A percentile compares a stretch with the other conserved stretches of the same genome.
Evolutionary conservation across 140 eudicot genomes (phyloP).

Genomic region (Cichorium intybus): DNA sequence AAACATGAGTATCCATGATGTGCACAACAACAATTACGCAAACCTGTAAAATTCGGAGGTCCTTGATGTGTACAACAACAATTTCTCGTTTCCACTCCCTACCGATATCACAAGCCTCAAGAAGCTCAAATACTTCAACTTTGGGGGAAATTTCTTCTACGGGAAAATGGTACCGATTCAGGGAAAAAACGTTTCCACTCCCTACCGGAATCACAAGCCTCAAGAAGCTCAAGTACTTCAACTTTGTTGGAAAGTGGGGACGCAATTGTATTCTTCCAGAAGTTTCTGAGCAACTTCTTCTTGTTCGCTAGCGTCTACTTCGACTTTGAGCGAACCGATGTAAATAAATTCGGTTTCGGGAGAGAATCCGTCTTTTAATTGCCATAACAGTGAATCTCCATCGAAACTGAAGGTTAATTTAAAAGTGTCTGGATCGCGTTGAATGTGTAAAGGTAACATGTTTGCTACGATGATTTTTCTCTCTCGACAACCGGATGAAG

Average conservation of each 20-base stretch:
- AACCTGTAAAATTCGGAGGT: slow-evolving; percentile 52
- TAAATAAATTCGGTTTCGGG: slow-evolving; percentile 63
- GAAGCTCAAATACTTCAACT: slow-evolving; percentile 67
- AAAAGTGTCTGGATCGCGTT: slow-evolving; percentile 53
- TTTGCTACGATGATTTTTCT: slow-evolving; percentile 82
- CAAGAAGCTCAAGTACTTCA: slow-evolving; percentile 65
- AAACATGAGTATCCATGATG: slow-evolving; percentile 56
- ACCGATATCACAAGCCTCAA: slow-evolving; percentile 42
- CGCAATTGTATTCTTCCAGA: slow-evolving; percentile 78
- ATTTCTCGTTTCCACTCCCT: slow-evolving; percentile 68
- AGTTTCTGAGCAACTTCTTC: slow-evolving; percentile 80
- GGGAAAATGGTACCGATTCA: no score
- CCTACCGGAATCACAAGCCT: slow-evolving; percentile 53
- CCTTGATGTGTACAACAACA: slow-evolving; percentile 80
- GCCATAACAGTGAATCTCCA: slow-evolving; percentile 66
- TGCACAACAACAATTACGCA: slow-evolving; percentile 77
- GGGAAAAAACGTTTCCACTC: slow-evolving; percentile 47
- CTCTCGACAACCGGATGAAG: slow-evolving; percentile 45
- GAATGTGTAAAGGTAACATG: slow-evolving; percentile 75
- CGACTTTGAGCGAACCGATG: slow-evolving; percentile 77
- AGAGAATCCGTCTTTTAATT: slow-evolving; percentile 68
- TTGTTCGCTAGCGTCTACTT: slow-evolving; percentile 67
- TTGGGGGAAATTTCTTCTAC: slow-evolving; percentile 82
- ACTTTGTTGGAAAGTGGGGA: slow-evolving; percentile 84
- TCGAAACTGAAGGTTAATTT: slow-evolving; percentile 72